Evolutionary conservation across 257 asterid genomes (phyloP).

Genomic region (Penstemon davidsonii): DNA sequence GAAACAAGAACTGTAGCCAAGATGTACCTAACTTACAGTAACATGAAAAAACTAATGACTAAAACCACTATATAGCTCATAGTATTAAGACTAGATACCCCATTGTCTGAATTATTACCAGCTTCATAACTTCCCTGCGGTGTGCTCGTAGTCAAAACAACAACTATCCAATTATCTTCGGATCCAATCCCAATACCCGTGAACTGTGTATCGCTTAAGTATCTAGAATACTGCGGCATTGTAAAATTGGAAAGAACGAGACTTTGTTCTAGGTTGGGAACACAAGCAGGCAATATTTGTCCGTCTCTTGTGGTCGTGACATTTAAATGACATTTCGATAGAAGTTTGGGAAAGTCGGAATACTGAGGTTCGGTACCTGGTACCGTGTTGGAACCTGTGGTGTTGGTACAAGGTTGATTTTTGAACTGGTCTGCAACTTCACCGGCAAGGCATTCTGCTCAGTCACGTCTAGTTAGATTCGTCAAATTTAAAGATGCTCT

Average conservation of each 20-base stretch:
- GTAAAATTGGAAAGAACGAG: constrained; percentile 77
- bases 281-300: constrained; percentile 75
- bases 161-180: constrained; percentile 69
- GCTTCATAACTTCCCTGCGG: constrained; percentile 56
- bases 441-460: constrained; percentile 82
- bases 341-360: constrained; percentile 55
- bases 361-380: constrained; percentile 76
- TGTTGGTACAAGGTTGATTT: constrained; percentile 76
- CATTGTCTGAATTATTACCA: constrained; percentile 41
- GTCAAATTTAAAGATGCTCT: constrained; percentile 65
- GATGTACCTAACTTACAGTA: constrained; percentile 31
- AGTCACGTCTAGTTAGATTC: constrained; percentile 54
- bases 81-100: constrained; percentile 31
- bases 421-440: constrained; percentile 70
- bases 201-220: constrained; percentile 59
- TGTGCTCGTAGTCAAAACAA: constrained; percentile 70
- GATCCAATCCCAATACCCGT: constrained; percentile 80
- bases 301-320: constrained; percentile 86
- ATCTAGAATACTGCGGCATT: constrained; percentile 50
- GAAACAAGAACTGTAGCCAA: constrained; percentile 18
- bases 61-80: constrained; percentile 27
- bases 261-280: constrained; percentile 58
- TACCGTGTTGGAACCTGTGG: constrained; percentile 77
- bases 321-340: constrained; percentile 63
- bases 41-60: constrained; percentile 34